A percentile compares a stretch with the other conserved stretches of the same genome.
phyloP scores from a whole-genome alignment of 2,329 filamentous ascomycete genomes.

The Aureobasidium mangrovei region DNA sequence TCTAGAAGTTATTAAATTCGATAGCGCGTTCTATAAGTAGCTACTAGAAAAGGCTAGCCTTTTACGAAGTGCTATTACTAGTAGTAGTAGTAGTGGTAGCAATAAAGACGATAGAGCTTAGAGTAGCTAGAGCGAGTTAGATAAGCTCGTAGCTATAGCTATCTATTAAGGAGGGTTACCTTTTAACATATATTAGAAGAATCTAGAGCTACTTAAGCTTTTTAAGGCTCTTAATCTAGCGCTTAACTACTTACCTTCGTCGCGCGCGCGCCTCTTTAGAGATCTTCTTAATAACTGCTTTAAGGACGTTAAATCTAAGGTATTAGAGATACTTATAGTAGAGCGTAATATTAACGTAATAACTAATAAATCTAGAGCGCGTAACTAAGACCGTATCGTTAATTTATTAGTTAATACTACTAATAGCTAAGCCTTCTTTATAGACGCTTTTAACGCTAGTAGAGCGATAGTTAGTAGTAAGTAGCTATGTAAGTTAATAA shows the following conservation, averaged over 20 bases:
- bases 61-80: too few relatives aligned
- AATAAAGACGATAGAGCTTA: too few relatives aligned
- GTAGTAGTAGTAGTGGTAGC: too few relatives aligned
- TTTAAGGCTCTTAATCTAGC: neutral
- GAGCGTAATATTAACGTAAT: neutral
- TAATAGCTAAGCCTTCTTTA: neutral
- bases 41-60: too few relatives aligned
- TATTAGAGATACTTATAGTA: neutral
- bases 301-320: neutral
- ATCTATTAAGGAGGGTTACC: neutral
- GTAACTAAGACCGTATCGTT: neutral
- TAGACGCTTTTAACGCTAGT: neutral
- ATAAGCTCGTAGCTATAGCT: neutral
- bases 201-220: neutral
- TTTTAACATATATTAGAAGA: neutral
- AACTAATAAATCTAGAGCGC: neutral
- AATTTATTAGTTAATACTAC: neutral
- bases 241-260: neutral
- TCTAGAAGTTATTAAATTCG: too few relatives aligned
- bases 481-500: neutral
- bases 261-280: neutral
- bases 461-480: neutral
- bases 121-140: neutral
- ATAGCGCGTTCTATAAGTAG: too few relatives aligned
- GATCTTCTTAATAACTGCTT: neutral